Conservation (phyloP, 2,329 filamentous ascomycete species). For the Gyromitra esculenta region DNA sequence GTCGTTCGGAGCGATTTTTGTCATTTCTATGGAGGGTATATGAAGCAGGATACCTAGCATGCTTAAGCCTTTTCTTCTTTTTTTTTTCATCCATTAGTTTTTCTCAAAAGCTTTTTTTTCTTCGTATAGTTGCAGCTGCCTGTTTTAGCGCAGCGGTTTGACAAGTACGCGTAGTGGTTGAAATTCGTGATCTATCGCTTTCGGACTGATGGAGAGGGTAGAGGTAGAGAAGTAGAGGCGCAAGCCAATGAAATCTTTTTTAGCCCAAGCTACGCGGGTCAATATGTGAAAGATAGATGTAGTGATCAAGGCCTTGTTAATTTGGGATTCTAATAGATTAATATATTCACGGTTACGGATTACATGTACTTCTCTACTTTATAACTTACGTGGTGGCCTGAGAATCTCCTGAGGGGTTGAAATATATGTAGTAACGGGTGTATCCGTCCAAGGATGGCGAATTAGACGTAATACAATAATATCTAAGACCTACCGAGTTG, state of each 20-base stretch:
- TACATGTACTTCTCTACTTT: too few relatives aligned
- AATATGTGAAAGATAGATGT: too few relatives aligned
- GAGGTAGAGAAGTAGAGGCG: background rate
- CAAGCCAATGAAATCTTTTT: background rate
- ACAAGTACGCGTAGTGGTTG: background rate
- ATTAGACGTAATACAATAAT: too few relatives aligned
- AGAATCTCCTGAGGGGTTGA: too few relatives aligned
- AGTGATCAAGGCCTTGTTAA: too few relatives aligned
- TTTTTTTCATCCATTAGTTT: background rate
- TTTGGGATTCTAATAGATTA: too few relatives aligned
- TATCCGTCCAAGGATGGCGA: too few relatives aligned
- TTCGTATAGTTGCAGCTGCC: background rate
- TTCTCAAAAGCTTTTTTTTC: slow-evolving; percentile 7
- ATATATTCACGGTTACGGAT: too few relatives aligned
- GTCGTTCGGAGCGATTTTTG: background rate
- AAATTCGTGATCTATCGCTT: background rate
- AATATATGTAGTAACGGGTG: too few relatives aligned
- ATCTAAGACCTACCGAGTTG: too few relatives aligned
- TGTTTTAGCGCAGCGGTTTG: background rate
- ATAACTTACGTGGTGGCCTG: too few relatives aligned
- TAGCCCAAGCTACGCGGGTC: too few relatives aligned
- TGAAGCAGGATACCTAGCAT: background rate
- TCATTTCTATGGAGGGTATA: background rate
- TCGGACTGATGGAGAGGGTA: background rate
- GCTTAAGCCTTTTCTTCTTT: background rate